A percentile compares a stretch with the other conserved stretches of the same genome.
phyloP scores from a whole-genome alignment of 192 early-diverging fungal species.

The Mortierella alpina region DNA sequence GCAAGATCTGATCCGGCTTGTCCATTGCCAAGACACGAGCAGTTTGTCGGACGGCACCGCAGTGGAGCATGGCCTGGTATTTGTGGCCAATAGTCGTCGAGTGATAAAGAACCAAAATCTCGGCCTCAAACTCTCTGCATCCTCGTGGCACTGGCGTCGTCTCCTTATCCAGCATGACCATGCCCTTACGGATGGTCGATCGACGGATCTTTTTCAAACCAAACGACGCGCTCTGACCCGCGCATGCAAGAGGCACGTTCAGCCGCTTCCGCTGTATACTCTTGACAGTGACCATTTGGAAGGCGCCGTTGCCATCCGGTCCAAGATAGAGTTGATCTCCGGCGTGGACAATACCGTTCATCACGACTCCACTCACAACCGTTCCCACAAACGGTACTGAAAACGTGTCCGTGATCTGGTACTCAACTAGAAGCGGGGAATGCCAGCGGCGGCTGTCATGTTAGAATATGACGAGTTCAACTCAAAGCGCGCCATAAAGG shows the following conservation, averaged over 20 bases:
- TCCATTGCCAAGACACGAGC: constrained; percentile 83
- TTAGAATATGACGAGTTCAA: not conserved
- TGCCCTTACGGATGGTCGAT: constrained; percentile 83
- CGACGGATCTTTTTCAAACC: constrained; percentile 88
- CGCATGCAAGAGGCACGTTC: constrained; percentile 76
- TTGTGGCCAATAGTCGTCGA: constrained; percentile 89
- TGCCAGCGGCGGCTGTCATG: not conserved
- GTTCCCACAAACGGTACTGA: constrained; percentile 92
- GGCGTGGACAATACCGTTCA: constrained; percentile 76
- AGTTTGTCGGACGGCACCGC: constrained; percentile 87
- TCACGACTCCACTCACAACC: constrained; percentile 87
- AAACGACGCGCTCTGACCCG: constrained; percentile 88
- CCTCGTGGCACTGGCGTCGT: constrained; percentile 63
- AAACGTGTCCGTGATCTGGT: constrained; percentile 91
- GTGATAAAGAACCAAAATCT: constrained; percentile 91
- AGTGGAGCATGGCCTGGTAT: constrained; percentile 97
- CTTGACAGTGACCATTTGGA: constrained; percentile 80
- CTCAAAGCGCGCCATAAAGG: not conserved
- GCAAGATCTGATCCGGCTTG: constrained; percentile 67
- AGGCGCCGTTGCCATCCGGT: constrained; percentile 87
- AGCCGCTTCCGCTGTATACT: constrained; percentile 91
- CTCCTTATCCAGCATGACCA: constrained; percentile 75
- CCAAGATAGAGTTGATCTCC: constrained; percentile 88
- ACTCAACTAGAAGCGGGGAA: constrained; percentile 67
- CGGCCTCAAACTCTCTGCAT: constrained; percentile 85